phyloP scores from a whole-genome alignment of 306 rosid genomes.

The Acacia confusa region DNA sequence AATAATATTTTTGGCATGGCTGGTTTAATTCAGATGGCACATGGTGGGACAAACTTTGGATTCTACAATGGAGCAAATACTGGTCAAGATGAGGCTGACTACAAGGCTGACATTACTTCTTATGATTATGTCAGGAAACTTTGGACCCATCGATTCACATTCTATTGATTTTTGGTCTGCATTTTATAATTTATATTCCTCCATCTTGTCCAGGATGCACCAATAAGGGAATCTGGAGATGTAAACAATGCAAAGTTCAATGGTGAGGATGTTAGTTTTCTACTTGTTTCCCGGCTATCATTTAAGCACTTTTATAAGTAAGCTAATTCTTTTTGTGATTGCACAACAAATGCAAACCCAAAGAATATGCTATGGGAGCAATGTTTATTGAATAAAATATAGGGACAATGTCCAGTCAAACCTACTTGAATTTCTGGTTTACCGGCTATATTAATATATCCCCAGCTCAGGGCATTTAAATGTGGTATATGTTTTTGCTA shows the following conservation, averaged over 20 bases:
- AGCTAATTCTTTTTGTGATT: constrained; percentile 22
- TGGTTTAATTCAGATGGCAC: constrained; percentile 72
- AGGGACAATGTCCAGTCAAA: not conserved
- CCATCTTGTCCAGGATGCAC: constrained; percentile 76
- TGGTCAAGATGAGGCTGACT: constrained; percentile 61
- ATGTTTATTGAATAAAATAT: constrained; percentile 18
- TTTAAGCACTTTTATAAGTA: constrained; percentile 6
- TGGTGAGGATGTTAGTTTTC: constrained; percentile 44
- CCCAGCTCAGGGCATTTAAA: not conserved
- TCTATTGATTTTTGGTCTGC: constrained; percentile 12
- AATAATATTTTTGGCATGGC: constrained; percentile 25
- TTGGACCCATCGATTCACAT: constrained; percentile 20
- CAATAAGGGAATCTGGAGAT: constrained; percentile 88
- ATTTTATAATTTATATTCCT: constrained; percentile 21
- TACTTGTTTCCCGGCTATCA: constrained; percentile 23
- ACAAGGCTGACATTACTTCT: constrained; percentile 88
- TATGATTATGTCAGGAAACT: constrained; percentile 78
- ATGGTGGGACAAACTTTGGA: constrained; percentile 96
- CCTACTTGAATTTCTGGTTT: constrained; percentile 13
- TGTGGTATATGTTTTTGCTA: not conserved
- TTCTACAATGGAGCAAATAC: constrained; percentile 91
- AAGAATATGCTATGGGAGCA: not conserved
- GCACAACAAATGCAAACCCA: constrained; percentile 2
- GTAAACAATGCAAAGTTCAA: constrained; percentile 74
- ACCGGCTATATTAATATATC: not conserved